These are phyloP conservation scores for Yueomyces sinensis DNA, from an alignment of 805 yeast genomes.

Conservation along the genomic window DNA sequence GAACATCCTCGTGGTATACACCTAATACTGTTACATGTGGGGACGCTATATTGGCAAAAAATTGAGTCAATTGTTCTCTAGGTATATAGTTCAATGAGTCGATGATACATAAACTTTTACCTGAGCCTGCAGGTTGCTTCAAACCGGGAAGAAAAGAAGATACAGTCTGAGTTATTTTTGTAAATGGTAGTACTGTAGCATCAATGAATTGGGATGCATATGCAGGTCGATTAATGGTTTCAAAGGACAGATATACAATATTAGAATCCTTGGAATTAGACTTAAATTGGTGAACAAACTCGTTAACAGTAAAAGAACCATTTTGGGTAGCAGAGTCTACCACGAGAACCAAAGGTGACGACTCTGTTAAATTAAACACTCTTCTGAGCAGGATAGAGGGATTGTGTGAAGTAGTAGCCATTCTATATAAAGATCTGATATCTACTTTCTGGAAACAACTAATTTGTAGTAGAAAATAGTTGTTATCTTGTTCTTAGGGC, in stretches of 20 bases:
- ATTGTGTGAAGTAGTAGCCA: slow-evolving; percentile 24
- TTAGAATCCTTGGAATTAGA: slow-evolving; percentile 18
- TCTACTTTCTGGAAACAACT: too few species aligned
- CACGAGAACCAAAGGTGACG: slow-evolving; percentile 57
- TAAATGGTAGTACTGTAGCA: slow-evolving; percentile 21
- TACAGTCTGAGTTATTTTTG: slow-evolving; percentile 8
- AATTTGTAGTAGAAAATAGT: too few species aligned
- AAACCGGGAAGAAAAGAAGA: slow-evolving; percentile 13
- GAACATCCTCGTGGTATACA: slow-evolving; percentile 32
- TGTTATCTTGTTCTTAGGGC: too few species aligned
- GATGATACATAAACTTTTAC: slow-evolving; percentile 37
- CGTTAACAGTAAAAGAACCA: slow-evolving; percentile 40
- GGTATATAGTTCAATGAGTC: slow-evolving; percentile 57
- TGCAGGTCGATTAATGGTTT: slow-evolving; percentile 41
- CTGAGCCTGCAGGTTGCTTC: slow-evolving; percentile 5
- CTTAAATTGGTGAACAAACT: slow-evolving; percentile 34
- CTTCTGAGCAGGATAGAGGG: slow-evolving; percentile 52
- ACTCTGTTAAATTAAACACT: slow-evolving; percentile 55
- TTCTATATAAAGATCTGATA: too few species aligned
- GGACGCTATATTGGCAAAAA: slow-evolving; percentile 37
- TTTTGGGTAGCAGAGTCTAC: slow-evolving; percentile 65
- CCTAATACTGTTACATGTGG: slow-evolving; percentile 35
- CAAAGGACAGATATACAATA: slow-evolving; percentile 52
- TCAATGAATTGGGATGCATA: slow-evolving; percentile 38
- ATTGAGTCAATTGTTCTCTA: slow-evolving; percentile 31